phyloP scores from a whole-genome alignment of 257 asterid genomes.

The Przewalskia tangutica region DNA sequence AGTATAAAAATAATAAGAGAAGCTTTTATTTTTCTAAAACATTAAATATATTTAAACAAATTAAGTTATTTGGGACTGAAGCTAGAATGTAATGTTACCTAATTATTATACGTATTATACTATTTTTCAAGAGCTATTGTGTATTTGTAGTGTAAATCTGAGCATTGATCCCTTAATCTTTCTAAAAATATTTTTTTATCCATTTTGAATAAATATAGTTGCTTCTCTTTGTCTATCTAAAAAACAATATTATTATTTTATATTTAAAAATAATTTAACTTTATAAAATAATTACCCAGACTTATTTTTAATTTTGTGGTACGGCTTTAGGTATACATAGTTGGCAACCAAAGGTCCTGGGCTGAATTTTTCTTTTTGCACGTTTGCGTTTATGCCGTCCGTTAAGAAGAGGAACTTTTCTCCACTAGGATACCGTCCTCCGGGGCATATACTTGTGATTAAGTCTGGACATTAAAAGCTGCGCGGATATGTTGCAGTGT shows the following conservation, averaged over 20 bases:
- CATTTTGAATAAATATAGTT: not conserved
- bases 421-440: too few species aligned
- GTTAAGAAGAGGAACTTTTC: not conserved
- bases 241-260: not conserved
- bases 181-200: too few species aligned
- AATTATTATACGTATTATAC: not conserved
- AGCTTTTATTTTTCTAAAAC: too few species aligned
- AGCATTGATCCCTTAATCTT: not conserved
- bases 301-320: not conserved
- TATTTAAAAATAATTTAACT: too few species aligned
- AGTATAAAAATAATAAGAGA: too few species aligned
- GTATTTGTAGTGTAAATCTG: not conserved
- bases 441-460: too few species aligned
- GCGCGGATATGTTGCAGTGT: too few species aligned
- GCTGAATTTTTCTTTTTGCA: not conserved
- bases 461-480: too few species aligned
- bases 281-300: too few species aligned
- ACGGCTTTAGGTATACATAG: not conserved
- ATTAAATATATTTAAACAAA: too few species aligned
- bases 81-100: not conserved
- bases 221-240: too few species aligned
- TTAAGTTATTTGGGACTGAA: not conserved
- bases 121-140: not conserved
- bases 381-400: not conserved
- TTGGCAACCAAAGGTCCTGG: not conserved